These are phyloP conservation scores for Cladophialophora chaetospira DNA, from an alignment of 2,329 filamentous ascomycete species.

Conservation along the genomic window DNA sequence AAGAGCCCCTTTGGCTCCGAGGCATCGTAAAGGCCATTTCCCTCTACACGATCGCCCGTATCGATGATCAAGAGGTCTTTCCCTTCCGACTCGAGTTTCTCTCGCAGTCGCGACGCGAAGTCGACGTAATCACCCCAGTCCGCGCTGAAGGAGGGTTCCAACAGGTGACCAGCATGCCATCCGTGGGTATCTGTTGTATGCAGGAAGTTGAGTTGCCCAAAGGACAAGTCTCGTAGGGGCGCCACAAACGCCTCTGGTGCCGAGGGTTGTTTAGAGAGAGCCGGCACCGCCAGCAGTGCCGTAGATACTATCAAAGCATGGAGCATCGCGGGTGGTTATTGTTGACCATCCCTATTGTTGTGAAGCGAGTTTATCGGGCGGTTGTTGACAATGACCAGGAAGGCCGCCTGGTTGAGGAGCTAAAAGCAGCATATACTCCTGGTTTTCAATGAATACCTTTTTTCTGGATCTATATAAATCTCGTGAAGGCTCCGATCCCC, in stretches of 20 bases:
- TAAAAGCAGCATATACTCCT: too few species aligned
- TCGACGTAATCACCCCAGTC: constrained; percentile 99
- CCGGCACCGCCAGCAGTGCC: constrained; percentile 15
- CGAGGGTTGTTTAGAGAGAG: constrained; percentile 69
- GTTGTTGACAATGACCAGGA: too few species aligned
- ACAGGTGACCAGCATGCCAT: constrained; percentile 86
- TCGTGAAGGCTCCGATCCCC: too few species aligned
- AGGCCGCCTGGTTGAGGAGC: too few species aligned
- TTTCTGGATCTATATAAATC: too few species aligned
- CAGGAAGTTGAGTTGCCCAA: constrained; percentile 96
- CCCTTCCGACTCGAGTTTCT: constrained; percentile 74
- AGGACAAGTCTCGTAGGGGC: constrained; percentile 79
- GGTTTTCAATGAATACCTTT: too few species aligned
- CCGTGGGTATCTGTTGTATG: constrained; percentile 96
- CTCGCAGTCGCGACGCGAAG: constrained; percentile 79
- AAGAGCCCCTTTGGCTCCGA: constrained; percentile 85
- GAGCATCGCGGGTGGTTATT: not conserved
- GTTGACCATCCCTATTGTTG: not conserved
- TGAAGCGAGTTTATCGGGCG: too few species aligned
- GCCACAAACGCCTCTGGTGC: constrained; percentile 76
- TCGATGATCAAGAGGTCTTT: constrained; percentile 90
- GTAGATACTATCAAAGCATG: constrained; percentile 3
- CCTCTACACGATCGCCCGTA: constrained; percentile 89
- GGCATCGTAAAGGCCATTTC: constrained; percentile 91
- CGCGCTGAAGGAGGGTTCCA: constrained; percentile 91